A percentile compares a stretch with the other conserved stretches of the same genome.
Conservation (phyloP, 1,284 basidiomycete species). For the Moesziomyces parantarcticus region DNA sequence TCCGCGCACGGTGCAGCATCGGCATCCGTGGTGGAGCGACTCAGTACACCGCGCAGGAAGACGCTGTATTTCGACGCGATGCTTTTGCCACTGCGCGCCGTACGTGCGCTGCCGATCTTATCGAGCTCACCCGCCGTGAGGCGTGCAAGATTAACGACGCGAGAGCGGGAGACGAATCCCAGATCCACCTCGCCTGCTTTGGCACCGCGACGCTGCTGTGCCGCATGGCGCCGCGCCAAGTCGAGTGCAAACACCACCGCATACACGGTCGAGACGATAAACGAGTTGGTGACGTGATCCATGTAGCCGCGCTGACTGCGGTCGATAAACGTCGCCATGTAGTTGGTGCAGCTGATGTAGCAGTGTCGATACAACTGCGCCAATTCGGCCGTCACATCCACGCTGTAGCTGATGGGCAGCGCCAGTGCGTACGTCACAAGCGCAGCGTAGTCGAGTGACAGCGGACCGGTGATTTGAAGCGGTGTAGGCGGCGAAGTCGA, state of each 20-base stretch:
- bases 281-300: constrained; percentile 27
- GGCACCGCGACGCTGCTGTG: background rate
- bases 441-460: constrained; percentile 43
- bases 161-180: constrained; percentile 10
- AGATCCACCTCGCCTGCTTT: constrained; percentile 16
- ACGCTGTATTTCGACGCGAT: constrained; percentile 24
- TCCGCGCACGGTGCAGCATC: background rate
- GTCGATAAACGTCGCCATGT: constrained; percentile 43
- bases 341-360: constrained; percentile 44
- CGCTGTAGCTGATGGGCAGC: constrained; percentile 28
- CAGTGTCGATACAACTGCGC: constrained; percentile 27
- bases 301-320: constrained; percentile 17
- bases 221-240: constrained; percentile 1
- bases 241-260: constrained; percentile 33
- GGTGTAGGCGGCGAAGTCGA: constrained; percentile 9
- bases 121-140: constrained; percentile 17
- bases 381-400: constrained; percentile 23
- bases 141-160: constrained; percentile 18
- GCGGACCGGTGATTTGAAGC: constrained; percentile 25
- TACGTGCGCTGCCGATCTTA: constrained; percentile 9
- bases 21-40: background rate
- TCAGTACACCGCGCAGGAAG: constrained; percentile 29
- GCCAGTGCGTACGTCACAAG: constrained; percentile 46
- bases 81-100: constrained; percentile 6
- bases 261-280: constrained; percentile 35